Base-by-base conservation (phyloP, 192 early-diverging fungal species). In the Umbelopsis isabellina region DNA sequence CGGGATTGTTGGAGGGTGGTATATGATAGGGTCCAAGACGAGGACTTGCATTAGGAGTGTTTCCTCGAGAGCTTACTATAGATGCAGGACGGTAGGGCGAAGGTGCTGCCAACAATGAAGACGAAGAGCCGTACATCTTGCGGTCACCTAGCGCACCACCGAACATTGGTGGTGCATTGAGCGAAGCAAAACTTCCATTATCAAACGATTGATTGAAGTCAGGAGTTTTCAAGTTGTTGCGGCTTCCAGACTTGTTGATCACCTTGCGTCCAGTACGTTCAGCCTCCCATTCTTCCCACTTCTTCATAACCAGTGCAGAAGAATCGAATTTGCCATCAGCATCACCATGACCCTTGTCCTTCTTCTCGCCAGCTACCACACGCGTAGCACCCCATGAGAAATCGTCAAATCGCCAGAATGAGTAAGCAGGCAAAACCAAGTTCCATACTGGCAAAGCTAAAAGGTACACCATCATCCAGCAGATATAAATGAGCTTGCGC, bases 331-430 rank as follows among this genome's bases (percentile, higher is more conserved):
- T 86, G 51, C 93, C 94, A 16, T 87, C 90, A 13, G 75, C 76
- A 47, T 84, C 81, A 25, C 88, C 88, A 61, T 97, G 94, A 72
- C 85, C 90, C 50, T 88, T 86, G 33, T 83, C 87, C 50, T 87
- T 88, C 75, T 81, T 84, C 69, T 91, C 90, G 61, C 91, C 91
- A 15, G 79, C 83, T 33, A 93, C 88, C 65, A 88, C 88, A 51
- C 92, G 89, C 46, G 91, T 93, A 67, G 89, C 88, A 46, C 91
- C 92, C 91, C 92, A 94, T 22, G 89, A 91, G 58, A 96, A 96
- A 73, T 96, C 94, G 79, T 94, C 92, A 81, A 95, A 95, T 77
- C 94, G 91, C 94, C 94, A 95, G 84, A 91, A 96, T 15, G 94
- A 90, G 72, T 98, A 98, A 7, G 88, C 58, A 1, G 96, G 96